Base-by-base conservation (phyloP, 2,329 filamentous ascomycete genomes). In the Cyphellophora europaea region DNA sequence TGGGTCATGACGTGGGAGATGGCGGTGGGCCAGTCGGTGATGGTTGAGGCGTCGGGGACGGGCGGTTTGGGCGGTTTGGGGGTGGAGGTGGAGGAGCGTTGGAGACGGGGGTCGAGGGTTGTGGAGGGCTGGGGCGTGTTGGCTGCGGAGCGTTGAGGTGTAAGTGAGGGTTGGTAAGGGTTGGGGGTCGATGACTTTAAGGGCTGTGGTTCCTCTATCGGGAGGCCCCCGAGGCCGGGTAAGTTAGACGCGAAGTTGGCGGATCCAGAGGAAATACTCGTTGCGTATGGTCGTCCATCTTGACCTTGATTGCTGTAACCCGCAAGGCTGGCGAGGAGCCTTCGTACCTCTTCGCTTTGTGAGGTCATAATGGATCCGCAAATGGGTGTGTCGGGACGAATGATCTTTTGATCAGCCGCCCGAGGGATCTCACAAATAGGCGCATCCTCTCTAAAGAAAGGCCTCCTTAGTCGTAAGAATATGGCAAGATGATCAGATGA, bases 1-100 rank as follows among this genome's bases (percentile, higher is more conserved):
- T 61, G 61, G 33, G 59, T 62, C 59, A 68, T 71, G 14, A 72
- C 62, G 53, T 68, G 64, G 44, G 60, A 59, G 19, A 72, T 50
- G 5, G 67, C 70, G 6, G 62, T 53, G 11, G 66, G 59, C 68
- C 69, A 73, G 23, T 68, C 63, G 11, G 61, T 66, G 34, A 72
- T 71, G 2, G 54, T 61, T 14, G 66, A 56, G 6, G 67, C 56
- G 44, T 70, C 63, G 21, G 45, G 42, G 18, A 33, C 29, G 11
- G 36, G 21, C n/a, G n/a, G 21, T 25, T 25, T 25, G n/a, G n/a
- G n/a, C n/a, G n/a, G n/a, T n/a, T n/a, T n/a, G n/a, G n/a, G n/a
- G n/a, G n/a, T n/a, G n/a, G n/a, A n/a, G n/a, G n/a, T n/a, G n/a
- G n/a, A n/a, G n/a, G n/a, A n/a, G n/a, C n/a, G n/a, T n/a, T n/a